Evolutionary conservation across 1,139 yeast genomes (phyloP), one percentile per base, ranked within the genome.

Genomic region (Pichia sp.): DNA sequence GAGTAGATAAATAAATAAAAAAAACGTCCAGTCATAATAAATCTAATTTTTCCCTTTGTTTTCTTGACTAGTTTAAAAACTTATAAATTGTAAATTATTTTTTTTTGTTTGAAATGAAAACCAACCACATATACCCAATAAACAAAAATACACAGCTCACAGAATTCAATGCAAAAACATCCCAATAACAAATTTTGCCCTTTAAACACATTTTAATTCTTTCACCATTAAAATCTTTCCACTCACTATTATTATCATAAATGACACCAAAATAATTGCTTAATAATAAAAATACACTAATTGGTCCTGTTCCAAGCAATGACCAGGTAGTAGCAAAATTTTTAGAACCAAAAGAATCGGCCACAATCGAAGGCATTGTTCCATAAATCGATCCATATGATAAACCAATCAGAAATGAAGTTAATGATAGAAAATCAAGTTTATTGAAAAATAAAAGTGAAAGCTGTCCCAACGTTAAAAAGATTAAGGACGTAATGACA

Each of bases 271-370:
- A 70, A 51, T 73, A 50, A 59, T 69, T 65, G 54, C 77, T 65
- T 70, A 71, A 56, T 50, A 69, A 25, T 44, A 72, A 57, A 58
- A 77, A 66, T 47, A 76, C 63, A 55, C 53, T 42, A 58, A 75
- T 60, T 3, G 78, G 76, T 2, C 53, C 54, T 7, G 85, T 78
- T 31, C 83, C 80, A 56, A 83, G 68, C 32, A 82, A 61, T 0
- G 95, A 94, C 95, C 96, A 88, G 39, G 86, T 76, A 39, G 88
- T 83, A 47, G 89, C 82, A 63, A 86, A 86, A 38, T 81, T 75
- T 25, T 70, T 72, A 60, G 87, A 76, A 30, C 90, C 90, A 67
- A 86, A 87, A 11, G 79, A 70, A 57, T 88, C 96, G 1, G 92
- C 81, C 32, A 86, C 72, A 29, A 86, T 78, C 1, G 92, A 84